Evolutionary conservation across 192 early-diverging fungal genomes (phyloP).

Genomic region (Paraglomus brasilianum): DNA sequence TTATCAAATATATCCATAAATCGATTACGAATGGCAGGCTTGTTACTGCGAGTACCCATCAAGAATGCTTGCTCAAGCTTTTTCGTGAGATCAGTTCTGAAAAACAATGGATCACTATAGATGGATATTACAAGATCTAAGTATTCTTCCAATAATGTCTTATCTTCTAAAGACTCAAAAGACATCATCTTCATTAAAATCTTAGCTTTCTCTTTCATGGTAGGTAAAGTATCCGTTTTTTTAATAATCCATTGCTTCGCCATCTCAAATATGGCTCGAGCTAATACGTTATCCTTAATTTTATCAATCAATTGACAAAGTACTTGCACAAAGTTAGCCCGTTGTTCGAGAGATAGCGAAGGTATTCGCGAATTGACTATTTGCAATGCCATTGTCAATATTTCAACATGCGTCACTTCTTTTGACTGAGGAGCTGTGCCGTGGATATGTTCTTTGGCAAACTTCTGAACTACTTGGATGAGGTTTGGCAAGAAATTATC

Average conservation of each 20-base stretch:
- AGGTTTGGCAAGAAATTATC: constrained; percentile 72
- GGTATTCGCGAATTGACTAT: constrained; percentile 61
- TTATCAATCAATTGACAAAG: constrained; percentile 85
- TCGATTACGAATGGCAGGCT: constrained; percentile 73
- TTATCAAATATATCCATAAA: constrained; percentile 83
- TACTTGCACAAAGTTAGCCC: constrained; percentile 78
- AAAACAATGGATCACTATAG: constrained; percentile 80
- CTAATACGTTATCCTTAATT: constrained; percentile 70
- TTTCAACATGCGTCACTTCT: constrained; percentile 42
- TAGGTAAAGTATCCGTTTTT: constrained; percentile 83
- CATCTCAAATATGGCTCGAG: constrained; percentile 77
- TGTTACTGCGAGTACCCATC: constrained; percentile 78
- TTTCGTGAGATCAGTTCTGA: constrained; percentile 88
- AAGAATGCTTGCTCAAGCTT: constrained; percentile 94
- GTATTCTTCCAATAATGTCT: constrained; percentile 76
- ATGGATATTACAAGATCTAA: constrained; percentile 89
- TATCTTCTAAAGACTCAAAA: constrained; percentile 69
- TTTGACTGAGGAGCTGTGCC: constrained; percentile 32
- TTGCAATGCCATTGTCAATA: constrained; percentile 55
- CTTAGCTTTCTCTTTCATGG: constrained; percentile 93
- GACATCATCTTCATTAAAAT: constrained; percentile 91
- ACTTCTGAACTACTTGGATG: constrained; percentile 80
- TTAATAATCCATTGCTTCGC: constrained; percentile 84
- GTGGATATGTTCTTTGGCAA: constrained; percentile 72
- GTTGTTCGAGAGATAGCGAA: constrained; percentile 72